These are phyloP conservation scores for Tephrocybe rancida DNA, from an alignment of 768 basidiomycete genomes.

Conservation along the genomic window DNA sequence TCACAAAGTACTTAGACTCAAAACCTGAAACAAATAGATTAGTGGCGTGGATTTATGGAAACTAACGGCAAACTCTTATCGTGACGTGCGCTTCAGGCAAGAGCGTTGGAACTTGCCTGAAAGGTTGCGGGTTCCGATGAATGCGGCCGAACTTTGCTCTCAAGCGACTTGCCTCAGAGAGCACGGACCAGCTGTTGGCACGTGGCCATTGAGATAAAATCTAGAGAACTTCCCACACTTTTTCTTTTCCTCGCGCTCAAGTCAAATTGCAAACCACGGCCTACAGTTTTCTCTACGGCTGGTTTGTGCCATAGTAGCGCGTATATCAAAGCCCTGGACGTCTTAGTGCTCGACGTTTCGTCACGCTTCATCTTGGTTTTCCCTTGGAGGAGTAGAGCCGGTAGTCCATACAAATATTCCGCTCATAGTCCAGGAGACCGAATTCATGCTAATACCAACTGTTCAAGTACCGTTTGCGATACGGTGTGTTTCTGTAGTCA, in stretches of 20 bases:
- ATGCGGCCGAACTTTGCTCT: too few relatives aligned
- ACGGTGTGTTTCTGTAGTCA: too few relatives aligned
- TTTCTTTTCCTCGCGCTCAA: conserved; percentile 40
- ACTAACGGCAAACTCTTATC: too few relatives aligned
- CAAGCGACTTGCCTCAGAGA: too few relatives aligned
- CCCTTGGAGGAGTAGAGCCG: conserved; percentile 38
- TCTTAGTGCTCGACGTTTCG: conserved; percentile 37
- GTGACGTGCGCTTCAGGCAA: too few relatives aligned
- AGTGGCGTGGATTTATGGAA: too few relatives aligned
- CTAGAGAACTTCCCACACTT: not conserved
- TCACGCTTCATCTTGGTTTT: conserved; percentile 19
- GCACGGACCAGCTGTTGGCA: not conserved
- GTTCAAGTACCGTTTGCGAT: too few relatives aligned
- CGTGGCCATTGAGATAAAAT: not conserved
- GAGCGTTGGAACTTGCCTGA: too few relatives aligned
- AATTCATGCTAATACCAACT: too few relatives aligned
- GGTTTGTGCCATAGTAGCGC: conserved; percentile 48
- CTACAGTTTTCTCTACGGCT: conserved; percentile 27
- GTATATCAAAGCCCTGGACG: conserved; percentile 31
- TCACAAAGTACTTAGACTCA: too few relatives aligned
- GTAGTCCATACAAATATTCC: conserved; percentile 32
- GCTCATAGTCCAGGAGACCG: not conserved
- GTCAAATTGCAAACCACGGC: conserved; percentile 43
- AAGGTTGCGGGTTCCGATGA: too few relatives aligned
- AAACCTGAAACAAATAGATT: too few relatives aligned